These are phyloP conservation scores for Heterobasidion annosum DNA, from an alignment of 1,284 basidiomycete species.

Conservation along the genomic window DNA sequence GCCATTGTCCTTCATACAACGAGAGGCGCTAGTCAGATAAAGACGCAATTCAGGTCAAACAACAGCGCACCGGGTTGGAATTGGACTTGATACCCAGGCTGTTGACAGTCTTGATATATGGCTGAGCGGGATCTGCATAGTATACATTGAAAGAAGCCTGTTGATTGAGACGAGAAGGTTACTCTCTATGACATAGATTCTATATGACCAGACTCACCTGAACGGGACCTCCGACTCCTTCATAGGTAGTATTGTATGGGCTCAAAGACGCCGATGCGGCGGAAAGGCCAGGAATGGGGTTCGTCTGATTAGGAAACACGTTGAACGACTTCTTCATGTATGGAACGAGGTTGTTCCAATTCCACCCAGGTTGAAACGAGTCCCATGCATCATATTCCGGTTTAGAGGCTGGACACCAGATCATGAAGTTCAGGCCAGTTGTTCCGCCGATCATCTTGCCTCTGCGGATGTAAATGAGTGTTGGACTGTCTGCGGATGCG, in stretches of 20 bases:
- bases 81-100: background rate
- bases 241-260: background rate
- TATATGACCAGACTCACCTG: background rate
- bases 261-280: too few species aligned
- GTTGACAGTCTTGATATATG: background rate
- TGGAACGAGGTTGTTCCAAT: background rate
- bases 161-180: background rate
- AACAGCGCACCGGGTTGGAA: background rate
- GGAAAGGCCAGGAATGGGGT: background rate
- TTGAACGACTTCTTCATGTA: background rate
- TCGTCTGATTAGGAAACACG: background rate
- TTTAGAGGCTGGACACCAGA: background rate
- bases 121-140: background rate
- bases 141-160: background rate
- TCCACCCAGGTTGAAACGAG: background rate
- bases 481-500: too few species aligned
- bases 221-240: background rate
- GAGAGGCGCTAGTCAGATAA: background rate
- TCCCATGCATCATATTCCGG: background rate
- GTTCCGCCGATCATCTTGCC: background rate
- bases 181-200: background rate
- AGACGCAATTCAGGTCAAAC: too few species aligned
- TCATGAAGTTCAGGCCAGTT: background rate
- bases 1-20: background rate
- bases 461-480: background rate